Evolutionary conservation across 2,329 filamentous ascomycete species (phyloP).

Genomic region (Microdochium bolleyi): DNA sequence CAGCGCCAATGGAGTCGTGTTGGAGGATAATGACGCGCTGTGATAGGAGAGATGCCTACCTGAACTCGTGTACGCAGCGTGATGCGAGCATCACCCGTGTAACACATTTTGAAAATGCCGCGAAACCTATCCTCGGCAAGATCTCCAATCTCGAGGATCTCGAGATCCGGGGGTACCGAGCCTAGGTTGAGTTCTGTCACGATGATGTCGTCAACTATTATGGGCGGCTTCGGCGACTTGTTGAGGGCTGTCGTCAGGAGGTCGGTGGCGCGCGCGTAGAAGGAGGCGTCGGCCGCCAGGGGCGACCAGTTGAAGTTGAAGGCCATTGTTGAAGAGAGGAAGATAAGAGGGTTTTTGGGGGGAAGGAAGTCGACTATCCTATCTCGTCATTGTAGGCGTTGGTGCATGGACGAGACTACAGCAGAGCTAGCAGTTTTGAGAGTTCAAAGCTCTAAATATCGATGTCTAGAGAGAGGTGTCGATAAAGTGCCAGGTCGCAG

Average conservation of each 20-base stretch:
- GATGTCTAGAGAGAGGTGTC: no score
- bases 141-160: conserved; percentile 96
- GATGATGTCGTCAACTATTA: conserved; percentile 98
- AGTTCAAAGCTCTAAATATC: neutral
- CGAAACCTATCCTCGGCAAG: conserved; percentile 94
- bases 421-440: neutral
- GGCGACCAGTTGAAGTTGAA: conserved; percentile 99
- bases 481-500: no score
- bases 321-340: conserved; percentile 64
- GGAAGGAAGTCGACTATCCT: conserved; percentile 1
- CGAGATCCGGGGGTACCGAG: conserved; percentile 86
- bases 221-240: conserved; percentile 95
- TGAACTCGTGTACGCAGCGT: conserved; percentile 95
- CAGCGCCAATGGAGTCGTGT: neutral
- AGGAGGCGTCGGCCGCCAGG: conserved; percentile 86
- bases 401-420: neutral
- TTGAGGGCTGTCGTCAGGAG: conserved; percentile 92
- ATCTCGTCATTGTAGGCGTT: neutral
- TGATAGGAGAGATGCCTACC: conserved; percentile 38
- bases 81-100: conserved; percentile 89
- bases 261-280: conserved; percentile 85
- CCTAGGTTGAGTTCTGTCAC: conserved; percentile 97
- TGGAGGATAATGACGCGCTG: neutral
- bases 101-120: conserved; percentile 99
- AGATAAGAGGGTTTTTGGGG: neutral